Conservation (phyloP, 768 basidiomycete species). For the Psilocybe sp. region DNA sequence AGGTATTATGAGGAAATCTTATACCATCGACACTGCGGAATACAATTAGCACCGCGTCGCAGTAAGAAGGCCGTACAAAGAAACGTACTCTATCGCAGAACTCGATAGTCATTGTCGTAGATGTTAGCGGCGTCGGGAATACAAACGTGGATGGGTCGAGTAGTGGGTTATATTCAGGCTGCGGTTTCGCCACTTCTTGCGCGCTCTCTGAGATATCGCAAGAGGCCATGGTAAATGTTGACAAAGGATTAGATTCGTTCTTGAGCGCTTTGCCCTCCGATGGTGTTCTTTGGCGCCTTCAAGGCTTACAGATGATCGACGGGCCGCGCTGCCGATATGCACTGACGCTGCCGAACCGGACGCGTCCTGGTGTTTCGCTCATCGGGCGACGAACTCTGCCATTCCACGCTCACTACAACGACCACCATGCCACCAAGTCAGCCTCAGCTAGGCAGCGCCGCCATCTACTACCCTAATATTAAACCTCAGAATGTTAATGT, state of each 20-base stretch:
- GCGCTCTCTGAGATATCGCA: slow-evolving; percentile 1
- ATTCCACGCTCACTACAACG: not conserved
- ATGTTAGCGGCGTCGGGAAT: slow-evolving; percentile 42
- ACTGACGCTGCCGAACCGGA: no score
- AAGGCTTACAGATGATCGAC: no score
- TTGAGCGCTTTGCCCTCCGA: no score
- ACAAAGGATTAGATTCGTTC: no score
- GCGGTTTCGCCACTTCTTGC: not conserved
- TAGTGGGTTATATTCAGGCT: slow-evolving; percentile 4
- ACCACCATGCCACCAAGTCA: slow-evolving; percentile 34
- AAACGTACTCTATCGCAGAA: slow-evolving; percentile 85
- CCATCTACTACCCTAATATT: slow-evolving; percentile 61
- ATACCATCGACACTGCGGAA: slow-evolving; percentile 75
- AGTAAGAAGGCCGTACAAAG: not conserved
- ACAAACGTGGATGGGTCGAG: slow-evolving; percentile 54
- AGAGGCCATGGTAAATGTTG: slow-evolving; percentile 2
- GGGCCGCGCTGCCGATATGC: no score
- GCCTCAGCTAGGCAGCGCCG: slow-evolving; percentile 63
- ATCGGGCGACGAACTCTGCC: not conserved
- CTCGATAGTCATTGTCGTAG: slow-evolving; percentile 74
- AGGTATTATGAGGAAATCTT: slow-evolving; percentile 12
- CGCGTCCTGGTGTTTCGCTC: no score
- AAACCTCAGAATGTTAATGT: slow-evolving; percentile 68
- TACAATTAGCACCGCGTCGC: not conserved
- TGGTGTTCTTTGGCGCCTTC: no score